A percentile compares a stretch with the other conserved stretches of the same genome.
phyloP scores from a whole-genome alignment of 2,329 filamentous ascomycete genomes.

The Beauveria caledonica region DNA sequence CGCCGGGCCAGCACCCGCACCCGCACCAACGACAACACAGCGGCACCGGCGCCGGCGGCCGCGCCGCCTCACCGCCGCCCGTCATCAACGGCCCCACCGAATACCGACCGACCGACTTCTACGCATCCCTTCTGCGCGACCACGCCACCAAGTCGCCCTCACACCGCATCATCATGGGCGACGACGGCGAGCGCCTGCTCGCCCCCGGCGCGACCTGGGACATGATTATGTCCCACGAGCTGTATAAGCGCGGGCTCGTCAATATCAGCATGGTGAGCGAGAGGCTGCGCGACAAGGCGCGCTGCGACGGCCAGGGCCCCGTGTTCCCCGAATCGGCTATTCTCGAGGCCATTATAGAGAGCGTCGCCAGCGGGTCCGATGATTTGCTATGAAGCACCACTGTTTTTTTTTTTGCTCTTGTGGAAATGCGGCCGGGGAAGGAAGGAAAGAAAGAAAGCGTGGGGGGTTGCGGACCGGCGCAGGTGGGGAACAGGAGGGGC shows the following conservation, averaged over 20 bases:
- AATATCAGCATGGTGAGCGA: slow-evolving; percentile 78
- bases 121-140: slow-evolving; percentile 52
- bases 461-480: no score
- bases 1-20: not conserved
- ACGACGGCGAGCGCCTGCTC: slow-evolving; percentile 60
- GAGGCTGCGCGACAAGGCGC: slow-evolving; percentile 62
- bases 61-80: slow-evolving; percentile 29
- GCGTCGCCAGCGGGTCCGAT: slow-evolving; percentile 68
- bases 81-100: slow-evolving; percentile 58
- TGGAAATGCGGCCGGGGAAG: no score
- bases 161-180: slow-evolving; percentile 60
- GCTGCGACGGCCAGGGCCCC: slow-evolving; percentile 80
- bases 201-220: slow-evolving; percentile 83
- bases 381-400: slow-evolving; percentile 51
- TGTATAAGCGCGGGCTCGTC: slow-evolving; percentile 68
- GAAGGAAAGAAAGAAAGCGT: not conserved
- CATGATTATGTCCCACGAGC: slow-evolving; percentile 70
- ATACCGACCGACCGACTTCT: slow-evolving; percentile 67
- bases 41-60: slow-evolving; percentile 16
- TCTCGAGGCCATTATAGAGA: slow-evolving; percentile 65
- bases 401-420: no score
- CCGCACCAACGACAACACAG: not conserved
- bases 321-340: slow-evolving; percentile 78
- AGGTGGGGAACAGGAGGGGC: no score
- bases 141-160: slow-evolving; percentile 55